Conservation (phyloP, 768 basidiomycete genomes). For the Galerina sulciceps region DNA sequence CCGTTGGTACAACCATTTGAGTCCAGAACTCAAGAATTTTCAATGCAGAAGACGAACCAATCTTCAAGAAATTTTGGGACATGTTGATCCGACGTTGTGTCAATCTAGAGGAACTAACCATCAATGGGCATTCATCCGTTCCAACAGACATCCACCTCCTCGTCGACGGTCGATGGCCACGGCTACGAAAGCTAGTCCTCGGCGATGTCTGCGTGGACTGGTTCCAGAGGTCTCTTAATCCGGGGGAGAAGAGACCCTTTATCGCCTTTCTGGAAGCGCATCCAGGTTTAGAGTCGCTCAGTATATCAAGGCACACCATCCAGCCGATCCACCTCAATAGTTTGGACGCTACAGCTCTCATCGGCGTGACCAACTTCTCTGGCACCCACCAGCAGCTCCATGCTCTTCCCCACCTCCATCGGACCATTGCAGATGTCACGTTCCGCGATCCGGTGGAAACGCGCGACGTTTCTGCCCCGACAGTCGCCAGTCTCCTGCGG, state of each 20-base stretch:
- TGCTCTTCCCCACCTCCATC: constrained; percentile 55
- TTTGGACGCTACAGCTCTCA: constrained; percentile 50
- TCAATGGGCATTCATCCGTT: constrained; percentile 56
- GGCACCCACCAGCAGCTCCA: constrained; percentile 73
- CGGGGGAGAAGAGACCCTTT: constrained; percentile 59
- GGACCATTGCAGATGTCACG: constrained; percentile 55
- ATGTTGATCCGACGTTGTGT: constrained; percentile 73
- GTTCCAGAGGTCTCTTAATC: constrained; percentile 38
- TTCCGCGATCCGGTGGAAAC: constrained; percentile 71
- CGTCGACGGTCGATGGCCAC: constrained; percentile 69
- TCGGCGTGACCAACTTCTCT: constrained; percentile 58
- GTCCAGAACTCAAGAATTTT: neutral
- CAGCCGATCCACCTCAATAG: constrained; percentile 56
- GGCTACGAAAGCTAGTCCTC: constrained; percentile 59
- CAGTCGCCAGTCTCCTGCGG: constrained; percentile 62
- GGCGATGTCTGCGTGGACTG: constrained; percentile 72
- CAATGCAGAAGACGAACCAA: constrained; percentile 51
- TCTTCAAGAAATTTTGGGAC: constrained; percentile 62
- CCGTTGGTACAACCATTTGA: neutral
- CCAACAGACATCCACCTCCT: constrained; percentile 62
- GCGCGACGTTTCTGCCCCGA: constrained; percentile 67
- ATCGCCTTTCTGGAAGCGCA: constrained; percentile 73
- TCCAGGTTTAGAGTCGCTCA: constrained; percentile 50
- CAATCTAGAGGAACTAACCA: constrained; percentile 64
- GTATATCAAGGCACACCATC: constrained; percentile 56